Base-by-base conservation (phyloP, 805 yeast species). In the Saturnispora hagleri region DNA sequence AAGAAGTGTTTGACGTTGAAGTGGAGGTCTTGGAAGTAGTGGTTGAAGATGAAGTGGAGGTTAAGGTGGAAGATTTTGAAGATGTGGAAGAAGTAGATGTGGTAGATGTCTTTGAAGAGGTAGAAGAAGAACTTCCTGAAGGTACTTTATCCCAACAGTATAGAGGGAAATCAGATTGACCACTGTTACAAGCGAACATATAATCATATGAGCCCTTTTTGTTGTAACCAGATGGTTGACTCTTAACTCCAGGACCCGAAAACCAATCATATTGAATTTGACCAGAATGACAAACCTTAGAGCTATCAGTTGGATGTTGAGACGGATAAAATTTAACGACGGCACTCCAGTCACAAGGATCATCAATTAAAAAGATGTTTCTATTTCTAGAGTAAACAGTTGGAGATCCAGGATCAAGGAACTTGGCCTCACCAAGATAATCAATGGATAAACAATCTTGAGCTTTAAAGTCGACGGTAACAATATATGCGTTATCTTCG, bases 261-360 rank as follows among this genome's bases (percentile, higher is more conserved):
- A 55, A 52, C 57, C 65, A 63, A 31, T 63, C 68, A 46, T 53
- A 62, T 48, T 63, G 66, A 45, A 63, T 60, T 49, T 58, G 60
- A 53, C 61, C 63, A 20, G 48, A 9, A 57, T 57, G 57, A 61
- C 57, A 55, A 58, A 57, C 24, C 52, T 47, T 17, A 43, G 34
- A 35, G 3, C 55, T 52, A 17, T 54, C 52, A 33, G 47, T 45
- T 7, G 43, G 48, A 20, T 45, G 46, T 33, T 58, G 62, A 17
- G 34, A 26, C 10, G 42, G 42, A 35, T 61, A 53, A 17, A 62
- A 60, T 40, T 53, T 50, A 47, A 63, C 56, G 5, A 58, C 57
- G 15, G 60, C 58, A 8, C 58, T 55, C 58, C 57, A 64, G 20
- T 58, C 57, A 13, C 61, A 55, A 26, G 68, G 62, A 43, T 58